A percentile compares a stretch with the other conserved stretches of the same genome.
These are phyloP conservation scores for Venturia aucupariae DNA, from an alignment of 2,329 filamentous ascomycete genomes.

Conservation along the genomic window DNA sequence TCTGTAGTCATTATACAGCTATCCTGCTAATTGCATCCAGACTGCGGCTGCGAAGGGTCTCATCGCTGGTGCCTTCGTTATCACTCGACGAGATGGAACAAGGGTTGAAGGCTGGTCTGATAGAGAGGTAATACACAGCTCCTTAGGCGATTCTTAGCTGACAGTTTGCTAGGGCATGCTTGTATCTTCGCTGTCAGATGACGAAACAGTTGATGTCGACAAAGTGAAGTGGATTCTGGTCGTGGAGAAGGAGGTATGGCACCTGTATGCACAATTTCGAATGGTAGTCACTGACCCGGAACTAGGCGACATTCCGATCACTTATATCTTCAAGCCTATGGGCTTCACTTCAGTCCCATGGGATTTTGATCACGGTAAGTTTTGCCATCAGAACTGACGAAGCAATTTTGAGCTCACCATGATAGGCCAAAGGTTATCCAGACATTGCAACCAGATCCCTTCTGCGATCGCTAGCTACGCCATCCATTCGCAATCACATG, in stretches of 20 bases:
- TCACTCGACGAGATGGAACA: constrained; percentile 39
- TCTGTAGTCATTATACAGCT: background rate
- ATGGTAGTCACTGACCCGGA: background rate
- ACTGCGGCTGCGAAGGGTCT: constrained; percentile 67
- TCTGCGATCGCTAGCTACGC: constrained; percentile 44
- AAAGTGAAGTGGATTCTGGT: constrained; percentile 56
- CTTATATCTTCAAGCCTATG: constrained; percentile 51
- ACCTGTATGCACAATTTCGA: background rate
- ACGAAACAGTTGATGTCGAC: constrained; percentile 43
- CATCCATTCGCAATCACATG: constrained; percentile 36
- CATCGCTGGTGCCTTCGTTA: constrained; percentile 48
- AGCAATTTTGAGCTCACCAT: constrained; percentile 4
- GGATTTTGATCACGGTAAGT: constrained; percentile 59
- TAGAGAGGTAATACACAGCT: constrained; percentile 26
- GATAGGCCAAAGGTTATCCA: constrained; percentile 71
- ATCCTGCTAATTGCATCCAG: constrained; percentile 31
- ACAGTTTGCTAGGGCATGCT: constrained; percentile 44
- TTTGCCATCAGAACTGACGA: background rate
- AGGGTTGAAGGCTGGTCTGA: constrained; percentile 32
- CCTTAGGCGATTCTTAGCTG: background rate
- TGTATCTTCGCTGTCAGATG: constrained; percentile 46
- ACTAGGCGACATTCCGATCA: constrained; percentile 64
- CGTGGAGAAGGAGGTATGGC: constrained; percentile 66
- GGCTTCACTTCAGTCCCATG: constrained; percentile 41
- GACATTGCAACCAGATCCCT: constrained; percentile 63